Evolutionary conservation across 1,284 basidiomycete species (phyloP).

Genomic region (Agaricales sp.): DNA sequence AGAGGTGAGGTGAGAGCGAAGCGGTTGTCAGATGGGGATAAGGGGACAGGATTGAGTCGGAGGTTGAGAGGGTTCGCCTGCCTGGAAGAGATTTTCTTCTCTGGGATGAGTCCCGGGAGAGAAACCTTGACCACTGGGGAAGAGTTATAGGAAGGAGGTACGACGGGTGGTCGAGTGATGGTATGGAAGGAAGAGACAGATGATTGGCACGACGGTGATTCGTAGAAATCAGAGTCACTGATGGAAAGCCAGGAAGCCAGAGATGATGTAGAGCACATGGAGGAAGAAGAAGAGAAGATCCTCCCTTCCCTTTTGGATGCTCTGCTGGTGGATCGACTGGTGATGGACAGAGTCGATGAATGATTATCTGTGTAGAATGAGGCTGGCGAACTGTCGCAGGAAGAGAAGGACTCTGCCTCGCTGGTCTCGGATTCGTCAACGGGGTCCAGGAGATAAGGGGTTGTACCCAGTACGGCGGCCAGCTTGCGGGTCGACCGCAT

Average conservation of each 20-base stretch:
- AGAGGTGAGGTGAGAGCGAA: conserved; percentile 8
- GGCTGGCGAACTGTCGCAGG: background rate
- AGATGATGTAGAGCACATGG: background rate
- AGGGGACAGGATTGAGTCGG: conserved; percentile 18
- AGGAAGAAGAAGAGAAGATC: background rate
- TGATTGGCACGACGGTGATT: conserved; percentile 2
- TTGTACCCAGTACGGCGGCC: conserved; percentile 43
- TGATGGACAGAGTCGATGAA: background rate
- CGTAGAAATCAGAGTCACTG: background rate
- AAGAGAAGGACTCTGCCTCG: conserved; percentile 5
- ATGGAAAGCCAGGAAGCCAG: background rate
- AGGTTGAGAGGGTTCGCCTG: conserved; percentile 18
- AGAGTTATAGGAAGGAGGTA: background rate
- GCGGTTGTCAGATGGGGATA: conserved; percentile 7
- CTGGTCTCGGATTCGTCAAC: conserved; percentile 17
- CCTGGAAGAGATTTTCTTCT: conserved; percentile 4
- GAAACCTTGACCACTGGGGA: conserved; percentile 5
- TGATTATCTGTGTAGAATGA: background rate
- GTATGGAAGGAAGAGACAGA: background rate
- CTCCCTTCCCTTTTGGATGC: background rate
- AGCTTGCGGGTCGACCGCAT: conserved; percentile 52
- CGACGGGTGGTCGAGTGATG: background rate
- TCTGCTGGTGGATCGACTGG: background rate
- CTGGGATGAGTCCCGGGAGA: conserved; percentile 7
- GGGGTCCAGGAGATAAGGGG: conserved; percentile 38